phyloP scores from a whole-genome alignment of 768 basidiomycete genomes.

The Collybiopsis luxurians region DNA sequence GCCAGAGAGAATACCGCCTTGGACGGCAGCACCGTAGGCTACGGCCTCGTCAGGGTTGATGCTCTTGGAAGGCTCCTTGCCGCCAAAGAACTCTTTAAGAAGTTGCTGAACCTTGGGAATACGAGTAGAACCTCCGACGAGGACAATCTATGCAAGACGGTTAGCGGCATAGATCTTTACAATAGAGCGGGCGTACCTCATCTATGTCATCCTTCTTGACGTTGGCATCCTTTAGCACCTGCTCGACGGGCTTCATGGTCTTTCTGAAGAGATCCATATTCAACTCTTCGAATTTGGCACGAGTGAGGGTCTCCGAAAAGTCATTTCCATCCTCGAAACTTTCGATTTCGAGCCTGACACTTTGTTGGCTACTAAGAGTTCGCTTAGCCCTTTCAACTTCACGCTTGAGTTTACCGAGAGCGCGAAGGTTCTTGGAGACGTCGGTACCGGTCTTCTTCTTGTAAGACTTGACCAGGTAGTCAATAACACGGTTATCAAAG shows the following conservation, averaged over 20 bases:
- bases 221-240: constrained; percentile 96
- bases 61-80: constrained; percentile 96
- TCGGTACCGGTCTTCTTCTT: constrained; percentile 92
- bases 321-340: constrained; percentile 95
- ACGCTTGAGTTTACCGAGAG: constrained; percentile 88
- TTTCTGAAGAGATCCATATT: constrained; percentile 99
- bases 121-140: constrained; percentile 97
- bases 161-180: not conserved
- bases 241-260: constrained; percentile 99
- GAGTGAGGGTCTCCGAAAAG: constrained; percentile 94
- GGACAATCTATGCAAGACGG: constrained; percentile 54
- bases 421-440: constrained; percentile 73
- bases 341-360: constrained; percentile 92
- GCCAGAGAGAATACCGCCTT: constrained; percentile 97
- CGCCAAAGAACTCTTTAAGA: constrained; percentile 94
- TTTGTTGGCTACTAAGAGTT: constrained; percentile 89
- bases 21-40: constrained; percentile 97
- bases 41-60: constrained; percentile 99
- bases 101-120: constrained; percentile 99
- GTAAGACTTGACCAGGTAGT: constrained; percentile 85
- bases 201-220: constrained; percentile 98
- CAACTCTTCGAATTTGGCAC: constrained; percentile 98
- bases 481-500: constrained; percentile 92
- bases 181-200: constrained; percentile 52
- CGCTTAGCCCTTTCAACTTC: constrained; percentile 95